These are phyloP conservation scores for Pseudotulostoma volvatum DNA, from an alignment of 495 filamentous ascomycete genomes.

Conservation along the genomic window DNA sequence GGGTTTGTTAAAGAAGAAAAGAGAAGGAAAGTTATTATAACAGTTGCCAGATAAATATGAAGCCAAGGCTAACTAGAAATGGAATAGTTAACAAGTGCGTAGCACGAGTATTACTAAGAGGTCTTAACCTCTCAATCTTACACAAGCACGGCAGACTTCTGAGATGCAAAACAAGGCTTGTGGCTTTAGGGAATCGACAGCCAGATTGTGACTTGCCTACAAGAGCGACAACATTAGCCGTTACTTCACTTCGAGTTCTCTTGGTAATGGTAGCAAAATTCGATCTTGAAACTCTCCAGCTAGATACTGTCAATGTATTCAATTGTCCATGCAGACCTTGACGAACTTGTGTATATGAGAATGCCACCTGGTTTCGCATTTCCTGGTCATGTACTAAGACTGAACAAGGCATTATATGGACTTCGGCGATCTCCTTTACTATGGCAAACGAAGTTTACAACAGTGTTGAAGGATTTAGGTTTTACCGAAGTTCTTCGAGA, in stretches of 20 bases:
- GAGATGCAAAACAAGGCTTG: slow-evolving; percentile 15
- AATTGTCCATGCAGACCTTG: slow-evolving; percentile 10
- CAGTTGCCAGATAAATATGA: too few relatives aligned
- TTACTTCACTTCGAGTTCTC: slow-evolving; percentile 7
- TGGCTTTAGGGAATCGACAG: slow-evolving; percentile 13
- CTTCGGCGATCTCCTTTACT: slow-evolving; percentile 9
- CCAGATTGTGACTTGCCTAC: slow-evolving; percentile 3
- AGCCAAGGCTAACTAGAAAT: too few relatives aligned
- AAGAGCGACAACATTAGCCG: slow-evolving; percentile 10
- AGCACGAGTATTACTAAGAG: too few relatives aligned
- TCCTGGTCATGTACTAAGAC: slow-evolving; percentile 2
- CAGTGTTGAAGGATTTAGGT: slow-evolving; percentile 6
- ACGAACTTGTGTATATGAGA: slow-evolving; percentile 6
- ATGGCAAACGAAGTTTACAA: slow-evolving; percentile 9
- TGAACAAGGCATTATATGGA: too few relatives aligned
- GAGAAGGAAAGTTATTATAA: too few relatives aligned
- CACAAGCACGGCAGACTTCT: slow-evolving; percentile 8
- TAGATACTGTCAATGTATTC: slow-evolving; percentile 13
- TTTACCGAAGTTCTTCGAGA: slow-evolving; percentile 7
- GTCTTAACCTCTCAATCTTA: too few relatives aligned
- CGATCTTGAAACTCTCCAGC: slow-evolving; percentile 7
- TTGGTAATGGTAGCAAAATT: slow-evolving; percentile 9
- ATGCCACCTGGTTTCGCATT: slow-evolving; percentile 5
- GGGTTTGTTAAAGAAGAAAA: too few relatives aligned
- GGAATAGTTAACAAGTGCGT: too few relatives aligned